Base-by-base conservation (phyloP, 1,284 basidiomycete species). In the Abortiporus biennis region DNA sequence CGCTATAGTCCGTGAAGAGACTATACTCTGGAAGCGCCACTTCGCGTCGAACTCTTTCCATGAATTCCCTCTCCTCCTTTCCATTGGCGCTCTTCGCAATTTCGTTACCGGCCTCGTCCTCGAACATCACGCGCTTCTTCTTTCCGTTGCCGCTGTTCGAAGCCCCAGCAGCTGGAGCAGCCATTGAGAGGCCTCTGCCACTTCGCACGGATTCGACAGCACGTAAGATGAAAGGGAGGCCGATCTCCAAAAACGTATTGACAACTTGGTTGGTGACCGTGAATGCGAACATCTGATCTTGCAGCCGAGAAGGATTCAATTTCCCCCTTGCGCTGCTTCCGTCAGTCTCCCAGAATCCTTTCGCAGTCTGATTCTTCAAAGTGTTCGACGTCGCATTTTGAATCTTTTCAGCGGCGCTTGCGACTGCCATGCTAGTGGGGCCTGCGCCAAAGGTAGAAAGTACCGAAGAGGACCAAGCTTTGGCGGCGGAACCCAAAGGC, bases 251-350 rank as follows among this genome's bases (percentile, higher is more conserved):
- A 59, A 94, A 85, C 0, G 85, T 84, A 54, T 88, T 83, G 50
- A 92, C 66, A 13, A 82, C 77, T 68, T 98, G 95, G 55, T 90
- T 92, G 15, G 95, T 98, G 2, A 98, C 92, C 25, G 84, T 87
- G 59, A 87, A 91, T 11, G 95, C 93, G 61, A 97, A 97, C 72
- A 99, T 85, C 70, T 98, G 92, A 38, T 86, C 82, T 61, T 87
- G 80, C 48, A 99, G 72, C 40, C 94, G 72, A 58, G 74, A 69
- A 47, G 76, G 72, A 52, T 82, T 79, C 16, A 86, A 63, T 58
- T 80, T 85, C 46, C 65, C 61, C 36, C 71, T 66, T 22, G 75
- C 76, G 44, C 60, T 71, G 8, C 54, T 49, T 21, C 58, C 59
- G 57, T 77, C 74, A 38, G 71, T 60, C 54, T 85, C 71, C 72